Evolutionary conservation across 345 rosid species (phyloP), one percentile per base, ranked within the genome.

Genomic region (Passiflora organensis): DNA sequence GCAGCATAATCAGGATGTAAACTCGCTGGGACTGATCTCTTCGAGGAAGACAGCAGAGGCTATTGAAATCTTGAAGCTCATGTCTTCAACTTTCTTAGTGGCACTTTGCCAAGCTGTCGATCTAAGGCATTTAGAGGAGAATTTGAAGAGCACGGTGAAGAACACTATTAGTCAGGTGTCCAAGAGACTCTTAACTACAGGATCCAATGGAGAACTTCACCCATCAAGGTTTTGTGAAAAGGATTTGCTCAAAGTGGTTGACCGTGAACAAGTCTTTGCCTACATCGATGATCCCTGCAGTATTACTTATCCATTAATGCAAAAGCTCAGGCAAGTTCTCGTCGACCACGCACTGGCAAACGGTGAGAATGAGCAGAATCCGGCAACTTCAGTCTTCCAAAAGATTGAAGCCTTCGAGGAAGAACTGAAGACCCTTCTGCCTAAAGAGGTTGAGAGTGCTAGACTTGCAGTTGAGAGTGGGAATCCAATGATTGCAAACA

Each of bases 251-350:
- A 78, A 66, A 64, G 88, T 67, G 1, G 94, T 85, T 4, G 96
- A 88, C 18, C 63, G 77, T 13, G 90, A 87, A 53, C 45, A 82
- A 6, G 78, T 81, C 28, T 82, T 82, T 34, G 66, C 94, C 2
- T 88, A 85, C 25, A 53, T 60, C 6, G 96, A 88, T 64, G 96
- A 88, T 20, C 87, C 87, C 0, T 88, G 96, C 72, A 81, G 86
- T 48, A 71, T 73, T 3, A 76, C 77, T 0, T 81, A 88, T 43
- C 96, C 96, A 12, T 59, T 88, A 63, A 79, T 79, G 90, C 86
- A 82, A 60, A 88, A 83, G 57, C 80, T 88, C 38, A 76, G 96
- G 48, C 94, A 85, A 50, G 74, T 81, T 5, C 72, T 88, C 4
- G 94, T 88, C 0, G 96, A 85, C 13, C 78, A 81, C 16, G 94